Evolutionary conservation across 2,329 filamentous ascomycete species (phyloP), one percentile per base, ranked within the genome.

Genomic region (Diaporthe eres): DNA sequence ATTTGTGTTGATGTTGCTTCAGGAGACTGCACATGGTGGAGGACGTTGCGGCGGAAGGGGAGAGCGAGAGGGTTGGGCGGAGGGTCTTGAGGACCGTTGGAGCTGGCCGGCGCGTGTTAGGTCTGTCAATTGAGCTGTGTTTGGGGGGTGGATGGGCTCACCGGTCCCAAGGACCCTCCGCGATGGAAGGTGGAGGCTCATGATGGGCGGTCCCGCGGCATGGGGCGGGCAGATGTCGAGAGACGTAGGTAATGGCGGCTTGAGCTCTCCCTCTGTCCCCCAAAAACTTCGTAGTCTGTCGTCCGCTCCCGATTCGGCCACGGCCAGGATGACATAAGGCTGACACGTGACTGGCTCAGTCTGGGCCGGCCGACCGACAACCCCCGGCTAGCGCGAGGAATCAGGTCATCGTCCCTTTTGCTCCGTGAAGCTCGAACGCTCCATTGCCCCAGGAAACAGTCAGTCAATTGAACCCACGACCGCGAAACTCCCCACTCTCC

Each of bases 101-200:
- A 74, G 75, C 76, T 77, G 49, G 13, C 19, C 25, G 34, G 51
- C 25, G 47, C 42, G 37, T 60, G 55, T 49, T 42, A 61, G 60
- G 70, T 67, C 55, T 67, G 60, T 68, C 47, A 47, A 49, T 71
- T 70, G 28, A 55, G 58, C 47, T 31, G 65, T 72, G 80, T 82
- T 79, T 78, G 77, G n/a, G 8, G 53, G 39, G 39, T 13, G 58
- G 73, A 77, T 74, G 67, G 76, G 77, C 60, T 81, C 88, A 94
- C 93, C 90, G 82, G 88, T 87, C 81, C 87, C 86, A 74, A 89
- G 86, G 80, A 93, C 85, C 85, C 90, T 90, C 86, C 91, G 86
- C 80, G 91, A 87, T 79, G 92, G 91, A 81, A 92, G 85, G 83
- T 90, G 89, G 80, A 93, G 84, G 85, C 88, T 94, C 93, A 95